Conservation (phyloP, 805 yeast genomes). For the Hanseniaspora guilliermondii region DNA sequence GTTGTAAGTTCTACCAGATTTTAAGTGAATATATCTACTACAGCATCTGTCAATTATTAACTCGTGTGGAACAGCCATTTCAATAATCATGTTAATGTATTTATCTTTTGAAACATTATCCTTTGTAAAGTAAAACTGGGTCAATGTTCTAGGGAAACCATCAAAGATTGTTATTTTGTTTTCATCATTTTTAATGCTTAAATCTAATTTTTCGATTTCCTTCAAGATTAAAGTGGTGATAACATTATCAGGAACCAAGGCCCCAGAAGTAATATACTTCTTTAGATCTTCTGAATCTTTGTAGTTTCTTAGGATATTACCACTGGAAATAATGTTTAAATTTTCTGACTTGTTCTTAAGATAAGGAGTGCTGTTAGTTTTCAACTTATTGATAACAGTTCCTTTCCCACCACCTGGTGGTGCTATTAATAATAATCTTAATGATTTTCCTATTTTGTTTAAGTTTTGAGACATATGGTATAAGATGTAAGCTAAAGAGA, state of each 20-base stretch:
- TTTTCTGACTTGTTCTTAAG: neutral
- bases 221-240: slow-evolving; percentile 47
- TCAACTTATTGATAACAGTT: slow-evolving; percentile 60
- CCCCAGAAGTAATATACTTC: slow-evolving; percentile 45
- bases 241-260: slow-evolving; percentile 57
- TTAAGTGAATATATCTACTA: slow-evolving; percentile 70
- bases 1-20: slow-evolving; percentile 81
- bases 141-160: slow-evolving; percentile 77
- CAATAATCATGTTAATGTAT: slow-evolving; percentile 66
- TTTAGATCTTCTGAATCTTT: slow-evolving; percentile 44
- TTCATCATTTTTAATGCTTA: slow-evolving; percentile 23
- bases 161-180: slow-evolving; percentile 47
- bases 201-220: slow-evolving; percentile 26
- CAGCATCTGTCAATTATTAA: slow-evolving; percentile 72
- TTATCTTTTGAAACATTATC: slow-evolving; percentile 29
- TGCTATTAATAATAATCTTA: slow-evolving; percentile 65
- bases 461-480: neutral
- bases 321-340: slow-evolving; percentile 52
- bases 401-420: slow-evolving; percentile 97
- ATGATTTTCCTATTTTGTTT: slow-evolving; percentile 27
- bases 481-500: too few relatives aligned
- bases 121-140: slow-evolving; percentile 56
- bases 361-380: slow-evolving; percentile 25
- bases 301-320: slow-evolving; percentile 66
- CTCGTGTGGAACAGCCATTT: slow-evolving; percentile 73